Evolutionary conservation across 768 basidiomycete genomes (phyloP).

Genomic region (Suillus lakei): DNA sequence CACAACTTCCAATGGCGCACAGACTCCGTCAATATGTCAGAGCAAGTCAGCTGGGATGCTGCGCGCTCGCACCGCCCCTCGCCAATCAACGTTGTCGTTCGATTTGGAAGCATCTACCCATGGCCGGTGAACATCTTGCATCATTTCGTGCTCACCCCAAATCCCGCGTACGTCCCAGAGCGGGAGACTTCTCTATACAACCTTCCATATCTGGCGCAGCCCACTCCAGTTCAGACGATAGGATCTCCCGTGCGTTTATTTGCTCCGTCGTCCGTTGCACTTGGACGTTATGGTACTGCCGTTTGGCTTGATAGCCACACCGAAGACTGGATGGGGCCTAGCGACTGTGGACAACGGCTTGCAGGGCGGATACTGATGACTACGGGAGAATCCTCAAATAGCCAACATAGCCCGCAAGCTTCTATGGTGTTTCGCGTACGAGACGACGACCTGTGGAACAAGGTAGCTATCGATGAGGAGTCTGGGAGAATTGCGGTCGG

Average conservation of each 20-base stretch:
- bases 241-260: constrained; percentile 63
- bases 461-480: constrained; percentile 43
- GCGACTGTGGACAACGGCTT: constrained; percentile 61
- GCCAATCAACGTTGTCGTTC: constrained; percentile 56
- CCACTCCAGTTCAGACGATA: constrained; percentile 43
- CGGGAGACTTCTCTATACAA: constrained; percentile 35
- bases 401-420: background rate
- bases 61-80: constrained; percentile 20
- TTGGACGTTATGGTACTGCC: constrained; percentile 65
- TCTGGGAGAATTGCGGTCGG: constrained; percentile 43
- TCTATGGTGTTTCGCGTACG: constrained; percentile 50
- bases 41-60: constrained; percentile 33
- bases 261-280: constrained; percentile 52
- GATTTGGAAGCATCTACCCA: constrained; percentile 63
- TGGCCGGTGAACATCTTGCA: constrained; percentile 77
- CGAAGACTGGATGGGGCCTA: constrained; percentile 49
- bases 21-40: constrained; percentile 51
- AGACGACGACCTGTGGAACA: constrained; percentile 54
- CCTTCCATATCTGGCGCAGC: constrained; percentile 50
- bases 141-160: constrained; percentile 56
- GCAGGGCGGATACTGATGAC: constrained; percentile 43
- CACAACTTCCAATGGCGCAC: constrained; percentile 62
- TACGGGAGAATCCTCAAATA: background rate
- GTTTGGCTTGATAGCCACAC: constrained; percentile 72
- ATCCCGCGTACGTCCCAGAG: constrained; percentile 38